Evolutionary conservation across 805 yeast species (phyloP), one percentile per base, ranked within the genome.

Genomic region (Kodamaea jinghongensis): DNA sequence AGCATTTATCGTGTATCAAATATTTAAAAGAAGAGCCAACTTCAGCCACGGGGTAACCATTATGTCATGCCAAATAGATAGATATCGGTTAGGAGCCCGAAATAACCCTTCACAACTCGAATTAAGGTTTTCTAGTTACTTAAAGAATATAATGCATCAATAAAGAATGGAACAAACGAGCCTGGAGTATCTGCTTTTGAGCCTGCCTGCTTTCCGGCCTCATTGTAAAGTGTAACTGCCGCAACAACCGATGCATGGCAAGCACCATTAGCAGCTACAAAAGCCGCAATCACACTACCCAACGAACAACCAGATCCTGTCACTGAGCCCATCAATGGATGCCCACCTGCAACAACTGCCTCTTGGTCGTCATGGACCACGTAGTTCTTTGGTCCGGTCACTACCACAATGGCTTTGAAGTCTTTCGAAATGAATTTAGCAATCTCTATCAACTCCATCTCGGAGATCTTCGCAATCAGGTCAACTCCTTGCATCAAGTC

Each of bases 261-360:
- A 9, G 16, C 13, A 4, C 57, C 60, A 6, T 52, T 58, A 1
- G 69, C 60, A 3, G 81, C 81, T 2, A 79, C 56, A 43, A 66
- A 72, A 1, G 85, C 67, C 0, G 85, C 81, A 38, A 87, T 77
- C 0, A 78, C 73, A 32, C 89, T 79, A 1, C 95, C 95, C 28
- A 88, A 61, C 0, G 91, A 76, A 46, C 96, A 88, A 0, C 96
- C 96, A 2, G 89, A 69, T 0, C 95, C 96, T 0, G 96, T 87
- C 4, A 87, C 75, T 8, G 64, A 56, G 0, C 82, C 81, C 83
- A 87, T 80, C 12, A 79, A 48, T 14, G 61, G 60, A 48, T 77
- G 72, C 1, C 93, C 88, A 4, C 90, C 91, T 6, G 51, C 42
- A 4, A 80, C 54, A 2, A 52, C 54, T 2, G 59, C 57, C 17